Evolutionary conservation across 2,329 filamentous ascomycete species (phyloP).

Genomic region (Corinectria fuckeliana): DNA sequence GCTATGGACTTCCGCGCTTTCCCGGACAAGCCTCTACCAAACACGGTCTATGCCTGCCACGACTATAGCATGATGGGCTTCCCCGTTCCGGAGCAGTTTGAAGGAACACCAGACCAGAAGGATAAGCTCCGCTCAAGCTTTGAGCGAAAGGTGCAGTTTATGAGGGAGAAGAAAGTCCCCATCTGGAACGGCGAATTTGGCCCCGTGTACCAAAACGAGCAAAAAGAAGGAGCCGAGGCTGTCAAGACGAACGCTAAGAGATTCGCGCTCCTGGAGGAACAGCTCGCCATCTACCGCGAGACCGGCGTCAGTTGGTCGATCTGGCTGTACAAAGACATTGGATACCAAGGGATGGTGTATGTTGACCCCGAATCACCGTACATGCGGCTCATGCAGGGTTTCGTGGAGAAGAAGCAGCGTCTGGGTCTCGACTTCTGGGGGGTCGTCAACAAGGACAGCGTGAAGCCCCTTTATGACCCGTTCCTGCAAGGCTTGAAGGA

Average conservation of each 20-base stretch:
- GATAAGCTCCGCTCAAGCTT: constrained; percentile 47
- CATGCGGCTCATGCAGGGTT: constrained; percentile 57
- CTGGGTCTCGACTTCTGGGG: constrained; percentile 65
- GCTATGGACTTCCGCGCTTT: constrained; percentile 57
- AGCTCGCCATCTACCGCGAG: constrained; percentile 46
- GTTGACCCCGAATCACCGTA: constrained; percentile 53
- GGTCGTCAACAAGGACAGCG: constrained; percentile 37
- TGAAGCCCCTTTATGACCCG: constrained; percentile 46
- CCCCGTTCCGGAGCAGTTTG: constrained; percentile 49
- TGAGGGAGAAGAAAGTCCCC: constrained; percentile 48
- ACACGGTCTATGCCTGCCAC: constrained; percentile 59
- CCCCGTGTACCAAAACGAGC: constrained; percentile 52
- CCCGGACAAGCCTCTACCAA: constrained; percentile 50
- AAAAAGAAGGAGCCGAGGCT: constrained; percentile 44
- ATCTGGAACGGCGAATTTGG: constrained; percentile 62
- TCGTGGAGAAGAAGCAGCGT: constrained; percentile 61
- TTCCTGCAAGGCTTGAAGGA: constrained; percentile 50
- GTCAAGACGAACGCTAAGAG: constrained; percentile 49
- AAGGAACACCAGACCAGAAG: constrained; percentile 50
- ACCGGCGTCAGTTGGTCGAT: constrained; percentile 60
- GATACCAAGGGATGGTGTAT: constrained; percentile 62
- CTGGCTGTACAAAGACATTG: constrained; percentile 66
- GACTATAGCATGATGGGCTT: constrained; percentile 62
- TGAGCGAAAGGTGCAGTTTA: constrained; percentile 52
- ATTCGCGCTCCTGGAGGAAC: constrained; percentile 50